These are phyloP conservation scores for Pichiaceae sp. DNA, from an alignment of 1,139 yeast genomes.

Conservation along the genomic window DNA sequence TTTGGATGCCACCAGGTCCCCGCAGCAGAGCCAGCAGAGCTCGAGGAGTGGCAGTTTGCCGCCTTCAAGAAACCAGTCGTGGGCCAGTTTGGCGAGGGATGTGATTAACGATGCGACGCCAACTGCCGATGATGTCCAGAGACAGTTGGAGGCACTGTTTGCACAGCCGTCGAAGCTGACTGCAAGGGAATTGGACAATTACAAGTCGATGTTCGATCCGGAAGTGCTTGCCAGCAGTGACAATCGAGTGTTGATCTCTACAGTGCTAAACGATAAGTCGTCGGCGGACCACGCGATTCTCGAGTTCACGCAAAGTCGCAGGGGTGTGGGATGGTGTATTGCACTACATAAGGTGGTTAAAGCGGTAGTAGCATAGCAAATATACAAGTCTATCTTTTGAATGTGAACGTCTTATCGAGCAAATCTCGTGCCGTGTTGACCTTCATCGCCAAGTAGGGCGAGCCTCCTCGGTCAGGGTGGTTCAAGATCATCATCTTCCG, in stretches of 20 bases:
- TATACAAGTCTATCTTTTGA: not conserved
- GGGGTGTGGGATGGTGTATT: conserved; percentile 17
- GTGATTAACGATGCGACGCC: not conserved
- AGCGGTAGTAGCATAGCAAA: not conserved
- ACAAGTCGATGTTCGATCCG: conserved; percentile 10
- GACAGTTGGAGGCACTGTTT: conserved; percentile 6
- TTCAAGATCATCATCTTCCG: conserved; percentile 56
- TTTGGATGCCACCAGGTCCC: not conserved
- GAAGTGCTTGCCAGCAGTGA: conserved; percentile 7
- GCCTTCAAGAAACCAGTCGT: conserved; percentile 3
- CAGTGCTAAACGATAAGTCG: conserved; percentile 4
- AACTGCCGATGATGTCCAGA: conserved; percentile 4
- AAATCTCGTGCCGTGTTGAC: conserved; percentile 70
- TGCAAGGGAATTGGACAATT: conserved; percentile 13
- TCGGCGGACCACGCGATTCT: conserved; percentile 4
- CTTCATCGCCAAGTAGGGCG: conserved; percentile 61
- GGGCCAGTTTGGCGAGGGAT: not conserved
- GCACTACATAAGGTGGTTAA: conserved; percentile 14
- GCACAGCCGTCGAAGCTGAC: conserved; percentile 5
- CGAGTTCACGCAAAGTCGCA: conserved; percentile 15
- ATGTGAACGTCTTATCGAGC: conserved; percentile 34
- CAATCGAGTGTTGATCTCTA: conserved; percentile 8
- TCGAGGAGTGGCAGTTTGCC: not conserved
- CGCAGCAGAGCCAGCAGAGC: not conserved
- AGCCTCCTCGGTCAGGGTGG: conserved; percentile 77